Conservation (phyloP, 164 flowering plant genomes). For the Magnolia kwangsiensis region DNA sequence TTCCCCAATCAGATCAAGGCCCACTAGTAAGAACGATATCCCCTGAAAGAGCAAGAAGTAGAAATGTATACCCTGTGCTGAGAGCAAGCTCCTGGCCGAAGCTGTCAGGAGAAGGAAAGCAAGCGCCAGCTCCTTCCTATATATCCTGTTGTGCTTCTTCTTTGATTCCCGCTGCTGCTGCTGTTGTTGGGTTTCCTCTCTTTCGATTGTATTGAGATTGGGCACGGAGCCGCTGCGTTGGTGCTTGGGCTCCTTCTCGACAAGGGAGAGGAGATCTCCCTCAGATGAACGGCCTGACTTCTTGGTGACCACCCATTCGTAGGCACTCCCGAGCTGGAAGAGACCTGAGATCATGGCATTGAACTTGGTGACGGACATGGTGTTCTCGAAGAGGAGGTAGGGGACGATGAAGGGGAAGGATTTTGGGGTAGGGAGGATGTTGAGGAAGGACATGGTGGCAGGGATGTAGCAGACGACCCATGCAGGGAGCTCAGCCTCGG, state of each 20-base stretch:
- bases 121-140: slow-evolving; percentile 77
- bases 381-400: slow-evolving; percentile 95
- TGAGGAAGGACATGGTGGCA: slow-evolving; percentile 92
- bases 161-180: slow-evolving; percentile 28
- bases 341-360: slow-evolving; percentile 97
- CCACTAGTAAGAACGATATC: slow-evolving; percentile 84
- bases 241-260: slow-evolving; percentile 51
- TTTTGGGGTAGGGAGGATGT: slow-evolving; percentile 90
- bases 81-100: slow-evolving; percentile 79
- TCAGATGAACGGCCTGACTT: slow-evolving; percentile 97
- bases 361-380: slow-evolving; percentile 98
- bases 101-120: slow-evolving; percentile 96
- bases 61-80: slow-evolving; percentile 97
- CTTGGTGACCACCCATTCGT: slow-evolving; percentile 99
- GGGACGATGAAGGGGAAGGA: slow-evolving; percentile 98
- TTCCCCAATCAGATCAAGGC: slow-evolving; percentile 93
- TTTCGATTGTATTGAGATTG: slow-evolving; percentile 43
- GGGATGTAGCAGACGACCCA: slow-evolving; percentile 99
- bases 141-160: slow-evolving; percentile 92
- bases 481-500: slow-evolving; percentile 94
- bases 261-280: slow-evolving; percentile 67
- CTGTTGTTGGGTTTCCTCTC: slow-evolving; percentile 32
- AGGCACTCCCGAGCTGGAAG: slow-evolving; percentile 97
- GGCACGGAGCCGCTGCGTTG: slow-evolving; percentile 62
- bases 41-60: slow-evolving; percentile 98